Base-by-base conservation (phyloP, 2,329 filamentous ascomycete genomes). In the Leptographium lundbergii region DNA sequence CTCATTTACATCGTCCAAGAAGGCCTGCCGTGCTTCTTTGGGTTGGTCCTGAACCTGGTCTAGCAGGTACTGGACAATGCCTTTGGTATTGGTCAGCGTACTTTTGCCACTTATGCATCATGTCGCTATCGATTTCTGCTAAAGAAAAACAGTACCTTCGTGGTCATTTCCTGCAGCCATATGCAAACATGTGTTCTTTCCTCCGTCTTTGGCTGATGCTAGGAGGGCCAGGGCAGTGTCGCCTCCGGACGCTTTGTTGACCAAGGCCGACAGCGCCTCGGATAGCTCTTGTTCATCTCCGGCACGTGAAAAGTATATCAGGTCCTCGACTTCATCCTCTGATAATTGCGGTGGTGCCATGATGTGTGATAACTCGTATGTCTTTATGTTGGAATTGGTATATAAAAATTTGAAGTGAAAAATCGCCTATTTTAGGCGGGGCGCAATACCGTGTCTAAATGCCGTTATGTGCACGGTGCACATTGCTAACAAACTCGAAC, bases 91-190 rank as follows among this genome's bases (percentile, higher is more conserved):
- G 6, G 32, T 58, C 50, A 58, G 48, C 50, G 2, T 17, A 14
- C 60, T 45, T 10, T 22, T 39, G 36, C 36, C 51, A 3, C 24
- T 11, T 24, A 11, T 3, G 13, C 22, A 2, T 22, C 2, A 13
- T 6, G n/a, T 42, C 29, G 22, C 3, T 47, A 5, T 14, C 32
- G 7, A 13, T 29, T 11, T 42, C 36, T 22, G 6, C 19, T n/a
- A 14, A 1, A n/a, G 7, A 4, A 27, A 7, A 71, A 76, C 27
- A 13, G 2, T 79, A 91, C 90, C 87, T 61, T 82, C 68, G 69
- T 96, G 87, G 1, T 92, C 92, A 69, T 99, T 99, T 29, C 89
- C 94, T 27, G 89, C 85, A 9, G 91, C 90, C 82, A 95, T 96
- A 73, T 99, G 94, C 68, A 97, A 72, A 54, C 86, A 87, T 63